A percentile compares a stretch with the other conserved stretches of the same genome.
Evolutionary conservation across 192 early-diverging fungal genomes (phyloP).

Genomic region (Radiomyces spectabilis): DNA sequence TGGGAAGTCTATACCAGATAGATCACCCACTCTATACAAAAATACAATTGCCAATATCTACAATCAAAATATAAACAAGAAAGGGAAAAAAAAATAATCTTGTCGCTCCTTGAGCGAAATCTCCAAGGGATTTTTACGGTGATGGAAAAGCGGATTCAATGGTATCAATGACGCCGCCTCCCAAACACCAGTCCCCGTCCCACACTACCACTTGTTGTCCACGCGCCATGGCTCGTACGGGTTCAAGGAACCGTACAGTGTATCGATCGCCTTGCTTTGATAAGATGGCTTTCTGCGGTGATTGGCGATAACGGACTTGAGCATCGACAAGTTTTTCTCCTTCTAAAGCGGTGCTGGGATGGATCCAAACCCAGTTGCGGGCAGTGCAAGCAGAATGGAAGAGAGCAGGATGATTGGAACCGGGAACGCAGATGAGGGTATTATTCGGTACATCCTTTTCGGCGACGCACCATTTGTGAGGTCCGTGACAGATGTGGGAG

Average conservation of each 20-base stretch:
- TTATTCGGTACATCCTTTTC: constrained; percentile 55
- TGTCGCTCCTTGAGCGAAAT: too few species aligned
- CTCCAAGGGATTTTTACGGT: too few species aligned
- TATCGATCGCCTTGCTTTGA: constrained; percentile 6
- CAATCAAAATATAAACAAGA: too few species aligned
- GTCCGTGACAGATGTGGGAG: constrained; percentile 53
- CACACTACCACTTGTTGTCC: constrained; percentile 40
- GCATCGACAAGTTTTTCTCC: constrained; percentile 24
- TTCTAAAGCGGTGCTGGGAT: too few species aligned
- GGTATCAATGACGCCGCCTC: constrained; percentile 31
- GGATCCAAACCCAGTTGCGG: constrained; percentile 41
- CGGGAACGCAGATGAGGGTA: constrained; percentile 56
- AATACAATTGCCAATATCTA: too few species aligned
- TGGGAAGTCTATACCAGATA: too few species aligned
- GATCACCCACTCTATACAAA: too few species aligned
- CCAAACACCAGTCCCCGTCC: constrained; percentile 37
- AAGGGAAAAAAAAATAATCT: too few species aligned
- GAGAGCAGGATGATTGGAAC: constrained; percentile 5
- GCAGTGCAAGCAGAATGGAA: constrained; percentile 17
- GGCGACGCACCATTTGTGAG: constrained; percentile 66
- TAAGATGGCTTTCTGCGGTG: constrained; percentile 34
- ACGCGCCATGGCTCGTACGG: constrained; percentile 31
- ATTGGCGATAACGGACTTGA: constrained; percentile 56
- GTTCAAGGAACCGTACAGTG: constrained; percentile 19
- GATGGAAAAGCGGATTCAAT: constrained; percentile 5